Base-by-base conservation (phyloP, 2,329 filamentous ascomycete species). In the Trematosphaeria pertusa region DNA sequence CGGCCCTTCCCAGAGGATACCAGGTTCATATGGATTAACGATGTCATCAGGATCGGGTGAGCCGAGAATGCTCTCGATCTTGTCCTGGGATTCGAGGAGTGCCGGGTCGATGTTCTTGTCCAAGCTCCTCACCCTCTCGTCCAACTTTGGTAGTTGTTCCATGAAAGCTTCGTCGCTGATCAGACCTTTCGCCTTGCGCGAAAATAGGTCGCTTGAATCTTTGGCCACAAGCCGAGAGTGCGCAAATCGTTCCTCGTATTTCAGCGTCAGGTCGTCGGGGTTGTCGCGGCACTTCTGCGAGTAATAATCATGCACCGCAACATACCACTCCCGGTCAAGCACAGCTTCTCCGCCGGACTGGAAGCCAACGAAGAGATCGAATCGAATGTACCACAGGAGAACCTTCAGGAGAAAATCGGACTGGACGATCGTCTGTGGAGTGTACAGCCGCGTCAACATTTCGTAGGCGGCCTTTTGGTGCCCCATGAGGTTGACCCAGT, bases 401-500 rank as follows among this genome's bases (percentile, higher is more conserved):
- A 94, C 84, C 61, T 88, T 85, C 21, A 88, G 83, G 21, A 87
- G 83, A 11, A 88, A 81, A 3, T 87, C 79, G 8, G 87, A 88
- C 54, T 88, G 78, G 75, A 87, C 85, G 33, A 89, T 84, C 0
- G 85, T 87, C 52, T 91, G 78, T 0, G 91, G 89, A 0, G 86
- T 91, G 66, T 91, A 92, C 0, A 97, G 75, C 33, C 87, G 83
- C 1, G 81, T 87, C 35, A 97, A 76, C 60, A 97, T 87, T 54
- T 90, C 85, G 64, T 88, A 84, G 0, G 94, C 94, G 9, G 93
- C 94, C 66, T 88, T 91, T 69, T 97, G 92, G 68, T 97, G 94
- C 17, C 91, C 89, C 73, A 94, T 87, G 12, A 97, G 78, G 62
- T 95, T 97, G 42, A 95, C 85, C 91, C 91, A 97, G 67, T 99